Evolutionary conservation across 2,329 filamentous ascomycete genomes (phyloP).

Genomic region (Fusarium nematophilum): DNA sequence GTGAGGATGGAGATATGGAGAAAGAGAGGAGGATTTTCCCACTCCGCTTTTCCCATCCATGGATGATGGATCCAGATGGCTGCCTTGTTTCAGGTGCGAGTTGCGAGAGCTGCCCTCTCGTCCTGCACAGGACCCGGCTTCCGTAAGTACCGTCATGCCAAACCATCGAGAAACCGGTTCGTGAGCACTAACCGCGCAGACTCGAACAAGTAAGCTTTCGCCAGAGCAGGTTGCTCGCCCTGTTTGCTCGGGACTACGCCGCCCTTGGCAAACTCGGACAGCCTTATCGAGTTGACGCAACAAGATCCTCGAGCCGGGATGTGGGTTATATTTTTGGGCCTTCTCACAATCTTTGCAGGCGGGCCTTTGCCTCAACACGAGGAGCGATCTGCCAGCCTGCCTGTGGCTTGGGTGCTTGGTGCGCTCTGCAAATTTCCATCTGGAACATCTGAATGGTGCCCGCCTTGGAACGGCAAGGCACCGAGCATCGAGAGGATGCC

Average conservation of each 20-base stretch:
- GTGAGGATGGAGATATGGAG: constrained; percentile 4
- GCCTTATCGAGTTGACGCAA: constrained; percentile 29
- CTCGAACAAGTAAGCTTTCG: constrained; percentile 27
- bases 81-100: constrained; percentile 41
- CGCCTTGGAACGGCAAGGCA: constrained; percentile 36
- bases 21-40: constrained; percentile 17
- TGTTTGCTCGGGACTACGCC: background rate
- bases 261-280: constrained; percentile 32
- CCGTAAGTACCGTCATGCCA: constrained; percentile 21
- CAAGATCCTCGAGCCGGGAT: constrained; percentile 21
- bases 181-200: constrained; percentile 19
- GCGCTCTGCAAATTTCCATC: constrained; percentile 37
- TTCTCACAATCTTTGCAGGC: constrained; percentile 26
- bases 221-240: constrained; percentile 20
- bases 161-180: constrained; percentile 36
- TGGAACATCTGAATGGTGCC: constrained; percentile 44
- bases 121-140: constrained; percentile 18
- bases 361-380: constrained; percentile 38
- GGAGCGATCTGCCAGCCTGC: constrained; percentile 40
- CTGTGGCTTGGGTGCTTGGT: constrained; percentile 30
- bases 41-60: constrained; percentile 26
- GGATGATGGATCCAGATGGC: no score
- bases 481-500: constrained; percentile 23
- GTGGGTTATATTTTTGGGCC: no score
- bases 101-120: constrained; percentile 21